Evolutionary conservation across 306 rosid species (phyloP).

Genomic region (Cicer chorassanicum): DNA sequence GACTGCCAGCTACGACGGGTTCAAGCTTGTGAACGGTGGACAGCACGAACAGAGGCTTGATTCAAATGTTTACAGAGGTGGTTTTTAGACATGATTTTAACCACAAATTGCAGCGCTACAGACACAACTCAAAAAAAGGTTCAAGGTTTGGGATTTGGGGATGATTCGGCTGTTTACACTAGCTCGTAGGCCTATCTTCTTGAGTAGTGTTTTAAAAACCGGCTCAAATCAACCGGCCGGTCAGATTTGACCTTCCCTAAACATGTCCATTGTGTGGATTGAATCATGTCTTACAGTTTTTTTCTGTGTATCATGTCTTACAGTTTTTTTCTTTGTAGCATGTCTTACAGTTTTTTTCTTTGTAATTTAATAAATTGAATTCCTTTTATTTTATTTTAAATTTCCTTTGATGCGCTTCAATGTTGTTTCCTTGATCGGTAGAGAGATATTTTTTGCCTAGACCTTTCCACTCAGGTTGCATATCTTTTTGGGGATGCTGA

Average conservation of each 20-base stretch:
- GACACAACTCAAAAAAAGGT: too few relatives aligned
- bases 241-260: background rate
- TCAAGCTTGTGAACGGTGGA: too few relatives aligned
- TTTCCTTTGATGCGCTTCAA: constrained; percentile 3
- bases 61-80: too few relatives aligned
- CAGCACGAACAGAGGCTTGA: too few relatives aligned
- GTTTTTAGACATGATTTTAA: too few relatives aligned
- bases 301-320: too few relatives aligned
- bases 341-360: too few relatives aligned
- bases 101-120: too few relatives aligned
- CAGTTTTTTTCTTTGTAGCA: too few relatives aligned
- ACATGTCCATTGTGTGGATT: background rate
- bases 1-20: too few relatives aligned
- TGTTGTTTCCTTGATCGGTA: background rate
- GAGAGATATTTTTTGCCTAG: background rate
- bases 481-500: background rate
- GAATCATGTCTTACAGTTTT: background rate
- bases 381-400: background rate
- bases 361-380: constrained; percentile 6
- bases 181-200: background rate
- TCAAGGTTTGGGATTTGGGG: background rate
- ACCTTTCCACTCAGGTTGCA: constrained; percentile 18
- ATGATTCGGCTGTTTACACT: background rate
- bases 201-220: too few relatives aligned
- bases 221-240: background rate